Conservation (phyloP, 2,329 filamentous ascomycete species). For the Sphaerulina populicola region DNA sequence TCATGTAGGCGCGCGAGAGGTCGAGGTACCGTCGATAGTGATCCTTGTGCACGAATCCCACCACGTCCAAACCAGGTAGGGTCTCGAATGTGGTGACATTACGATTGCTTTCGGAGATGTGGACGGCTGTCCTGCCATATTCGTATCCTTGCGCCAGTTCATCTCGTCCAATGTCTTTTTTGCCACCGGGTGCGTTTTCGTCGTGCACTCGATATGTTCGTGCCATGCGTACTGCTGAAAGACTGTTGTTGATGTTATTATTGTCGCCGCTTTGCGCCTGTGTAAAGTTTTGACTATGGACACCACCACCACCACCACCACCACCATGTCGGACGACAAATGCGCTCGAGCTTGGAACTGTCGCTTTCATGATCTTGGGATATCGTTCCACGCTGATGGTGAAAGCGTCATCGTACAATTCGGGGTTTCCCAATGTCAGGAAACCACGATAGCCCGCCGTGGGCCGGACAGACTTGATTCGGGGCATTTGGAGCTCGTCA, state of each 20-base stretch:
- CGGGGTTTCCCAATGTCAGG: slow-evolving; percentile 69
- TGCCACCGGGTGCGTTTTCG: slow-evolving; percentile 63
- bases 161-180: slow-evolving; percentile 71
- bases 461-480: slow-evolving; percentile 65
- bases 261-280: slow-evolving; percentile 36
- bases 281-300: slow-evolving; percentile 45
- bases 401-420: slow-evolving; percentile 65
- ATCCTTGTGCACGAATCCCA: slow-evolving; percentile 72
- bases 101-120: slow-evolving; percentile 76
- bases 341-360: slow-evolving; percentile 65
- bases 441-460: slow-evolving; percentile 71
- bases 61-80: slow-evolving; percentile 62
- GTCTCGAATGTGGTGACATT: slow-evolving; percentile 86
- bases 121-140: slow-evolving; percentile 85
- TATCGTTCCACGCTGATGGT: slow-evolving; percentile 84
- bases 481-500: slow-evolving; percentile 66
- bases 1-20: slow-evolving; percentile 71
- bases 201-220: slow-evolving; percentile 76
- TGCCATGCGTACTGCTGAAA: slow-evolving; percentile 66
- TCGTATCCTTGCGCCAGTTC: slow-evolving; percentile 86
- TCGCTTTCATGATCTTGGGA: slow-evolving; percentile 72
- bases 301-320: too few relatives aligned
- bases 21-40: slow-evolving; percentile 71
- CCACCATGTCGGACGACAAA: slow-evolving; percentile 56
- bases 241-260: slow-evolving; percentile 31